A percentile compares a stretch with the other conserved stretches of the same genome.
phyloP scores from a whole-genome alignment of 352 stramenopile species.

The Ophiocytium majus region DNA sequence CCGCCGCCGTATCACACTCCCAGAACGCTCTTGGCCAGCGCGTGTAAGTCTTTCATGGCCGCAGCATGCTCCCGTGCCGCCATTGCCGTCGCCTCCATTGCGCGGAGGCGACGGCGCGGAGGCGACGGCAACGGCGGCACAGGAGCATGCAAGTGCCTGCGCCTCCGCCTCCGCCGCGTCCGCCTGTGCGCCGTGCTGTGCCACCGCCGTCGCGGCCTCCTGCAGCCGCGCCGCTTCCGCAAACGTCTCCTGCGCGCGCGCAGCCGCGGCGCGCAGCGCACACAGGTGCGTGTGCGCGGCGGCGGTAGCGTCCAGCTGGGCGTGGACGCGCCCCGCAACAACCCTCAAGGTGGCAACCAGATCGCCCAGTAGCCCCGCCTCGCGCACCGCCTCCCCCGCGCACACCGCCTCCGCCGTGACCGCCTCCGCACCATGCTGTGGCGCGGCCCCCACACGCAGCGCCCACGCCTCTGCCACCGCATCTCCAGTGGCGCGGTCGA shows the following conservation, averaged over 20 bases:
- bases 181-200: too few species aligned
- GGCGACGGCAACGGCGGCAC: too few species aligned
- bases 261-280: neutral
- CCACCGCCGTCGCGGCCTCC: neutral
- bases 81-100: too few species aligned
- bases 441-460: neutral
- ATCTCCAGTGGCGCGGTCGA: neutral
- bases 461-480: neutral
- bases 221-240: neutral
- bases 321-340: neutral
- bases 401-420: too few species aligned
- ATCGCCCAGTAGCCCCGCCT: neutral
- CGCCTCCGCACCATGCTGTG: neutral
- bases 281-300: neutral
- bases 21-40: too few species aligned
- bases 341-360: neutral
- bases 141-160: too few species aligned
- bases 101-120: too few species aligned
- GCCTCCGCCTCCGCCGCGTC: neutral
- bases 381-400: too few species aligned
- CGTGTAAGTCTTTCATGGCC: too few species aligned
- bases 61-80: too few species aligned
- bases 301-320: too few species aligned
- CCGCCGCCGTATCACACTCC: too few species aligned
- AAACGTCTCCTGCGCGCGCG: neutral